Evolutionary conservation across 768 basidiomycete species (phyloP), one percentile per base, ranked within the genome.

Genomic region (Neoboletus subvelutipes): DNA sequence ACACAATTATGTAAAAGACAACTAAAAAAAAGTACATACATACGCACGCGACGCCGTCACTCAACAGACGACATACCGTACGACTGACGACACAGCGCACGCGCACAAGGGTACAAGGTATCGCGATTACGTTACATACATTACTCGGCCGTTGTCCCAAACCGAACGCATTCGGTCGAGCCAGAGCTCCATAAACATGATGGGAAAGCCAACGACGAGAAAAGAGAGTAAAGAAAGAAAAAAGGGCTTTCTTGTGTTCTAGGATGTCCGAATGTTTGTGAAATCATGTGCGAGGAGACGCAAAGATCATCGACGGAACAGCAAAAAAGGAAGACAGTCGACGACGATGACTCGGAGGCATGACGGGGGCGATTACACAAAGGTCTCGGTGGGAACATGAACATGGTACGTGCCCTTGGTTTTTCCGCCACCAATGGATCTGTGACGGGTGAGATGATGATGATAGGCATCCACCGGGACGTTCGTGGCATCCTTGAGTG

Each of bases 401-500:
- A 10, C 49, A 29, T 55, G 52, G 45, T 69, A 58, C 12, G 20
- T 11, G 5, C 37, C 43, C 50, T 59, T 65, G 36, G 57, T 53
- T 63, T 57, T 70, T 45, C 57, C 53, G n/a, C 58, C 57, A 5
- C 47, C 49, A 24, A 50, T 48, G 4, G 62, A 61, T 42, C 49
- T 51, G 47, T 63, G 56, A 5, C 70, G 72, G 3, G 54, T 22
- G 50, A 66, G 61, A 31, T n/a, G n/a, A n/a, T n/a, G n/a, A n/a
- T 65, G 50, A 47, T 64, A 59, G 12, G 51, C 28, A 1, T 72
- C 68, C 1, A 39, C 40, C 9, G 57, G 48, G 24, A 54, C 70
- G 40, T 71, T 69, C 46, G 68, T 72, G 45, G 70, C 49, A 28
- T 71, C 71, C 58, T 64, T 67, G 58, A 71, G 65, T 39, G 69